Base-by-base conservation (phyloP, 768 basidiomycete genomes). In the Coprinopsis marcescibilis region DNA sequence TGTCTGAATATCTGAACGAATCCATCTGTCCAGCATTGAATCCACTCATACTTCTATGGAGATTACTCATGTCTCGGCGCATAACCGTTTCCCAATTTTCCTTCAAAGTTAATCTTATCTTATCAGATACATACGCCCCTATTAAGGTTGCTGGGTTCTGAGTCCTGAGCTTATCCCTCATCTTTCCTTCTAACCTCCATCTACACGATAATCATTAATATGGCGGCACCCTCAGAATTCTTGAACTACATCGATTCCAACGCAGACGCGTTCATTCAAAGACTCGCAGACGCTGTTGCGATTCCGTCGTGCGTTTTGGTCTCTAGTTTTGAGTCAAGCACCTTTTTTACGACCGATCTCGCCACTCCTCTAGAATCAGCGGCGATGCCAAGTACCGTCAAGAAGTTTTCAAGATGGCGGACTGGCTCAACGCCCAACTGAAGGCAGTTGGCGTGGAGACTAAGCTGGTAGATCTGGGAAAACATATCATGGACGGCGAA, bases 341-440 rank as follows among this genome's bases (percentile, higher is more conserved):
- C 29, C 29, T 32, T 32, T 32, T 8, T 32, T n/a, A n/a, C 8
- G 29, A 8, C 8, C 10, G 7, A 20, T 23, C 38, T 40, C 21
- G 17, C 13, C 15, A 11, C 11, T 40, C 10, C 4, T 20, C 52
- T 58, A 85, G 86, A 56, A 70, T 91, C 52, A 82, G 81, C 49
- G 78, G 83, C 15, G 88, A 91, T 65, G 77, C 78, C 13, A 64
- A 73, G 3, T 81, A 77, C 58, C 81, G 93, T 33, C 63, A 73
- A 37, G 84, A 91, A 62, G 90, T 94, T 52, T 70, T 88, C 59
- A 74, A 70, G 54, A 99, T 99, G 96, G 85, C 82, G 0, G 67
- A 81, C 27, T 98, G 83, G 80, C 75, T 97, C 47, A 72, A 87
- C 48, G 62, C 57, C 3, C 78, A 92, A 60, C 79, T 98, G 49